Conservation (phyloP, 495 filamentous ascomycete genomes). For the Penicillium ucsense region DNA sequence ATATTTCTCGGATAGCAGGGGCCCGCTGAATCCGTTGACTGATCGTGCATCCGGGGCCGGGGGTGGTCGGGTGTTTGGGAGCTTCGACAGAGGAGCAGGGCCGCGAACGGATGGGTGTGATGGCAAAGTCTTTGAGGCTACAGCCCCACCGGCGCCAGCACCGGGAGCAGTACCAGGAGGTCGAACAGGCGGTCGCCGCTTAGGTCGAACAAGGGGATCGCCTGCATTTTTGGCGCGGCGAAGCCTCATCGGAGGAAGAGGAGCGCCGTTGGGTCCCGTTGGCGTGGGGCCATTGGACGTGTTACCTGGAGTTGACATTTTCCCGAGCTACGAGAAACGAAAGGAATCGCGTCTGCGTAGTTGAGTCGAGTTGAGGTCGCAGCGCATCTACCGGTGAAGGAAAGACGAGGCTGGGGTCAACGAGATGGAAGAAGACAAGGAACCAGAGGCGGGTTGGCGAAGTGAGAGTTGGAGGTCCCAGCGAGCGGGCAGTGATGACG, state of each 20-base stretch:
- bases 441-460: background rate
- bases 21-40: slow-evolving; percentile 51
- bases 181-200: slow-evolving; percentile 40
- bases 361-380: background rate
- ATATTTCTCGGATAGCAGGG: slow-evolving; percentile 39
- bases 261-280: slow-evolving; percentile 25
- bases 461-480: background rate
- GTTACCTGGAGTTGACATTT: slow-evolving; percentile 31
- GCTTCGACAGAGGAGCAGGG: slow-evolving; percentile 1
- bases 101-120: slow-evolving; percentile 11
- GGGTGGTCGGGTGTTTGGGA: slow-evolving; percentile 8
- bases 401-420: background rate
- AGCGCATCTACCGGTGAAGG: slow-evolving; percentile 1
- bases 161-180: slow-evolving; percentile 17
- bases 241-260: slow-evolving; percentile 29
- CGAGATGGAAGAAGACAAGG: background rate
- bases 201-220: slow-evolving; percentile 62
- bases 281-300: slow-evolving; percentile 20
- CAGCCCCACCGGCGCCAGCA: slow-evolving; percentile 8
- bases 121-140: slow-evolving; percentile 19
- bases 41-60: slow-evolving; percentile 28
- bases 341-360: background rate
- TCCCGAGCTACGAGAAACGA: background rate
- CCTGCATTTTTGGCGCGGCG: slow-evolving; percentile 41
- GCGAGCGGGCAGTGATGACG: background rate